Percentiles rank a stretch among this genome's conserved stretches.
Evolutionary conservation across 192 early-diverging fungal genomes (phyloP).

Genomic region (Backusella macrospora): DNA sequence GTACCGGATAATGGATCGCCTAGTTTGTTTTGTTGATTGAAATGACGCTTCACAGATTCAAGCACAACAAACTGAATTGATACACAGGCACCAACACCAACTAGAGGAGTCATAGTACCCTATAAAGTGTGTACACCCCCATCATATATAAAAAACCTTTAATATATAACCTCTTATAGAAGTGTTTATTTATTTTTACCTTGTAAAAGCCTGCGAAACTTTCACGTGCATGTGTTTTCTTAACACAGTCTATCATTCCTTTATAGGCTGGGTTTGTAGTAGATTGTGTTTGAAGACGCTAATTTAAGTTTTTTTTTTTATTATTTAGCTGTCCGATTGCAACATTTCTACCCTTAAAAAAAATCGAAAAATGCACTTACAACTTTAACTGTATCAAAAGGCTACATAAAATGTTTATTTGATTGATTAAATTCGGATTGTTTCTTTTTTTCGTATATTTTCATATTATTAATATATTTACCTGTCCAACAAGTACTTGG

Average conservation of each 20-base stretch:
- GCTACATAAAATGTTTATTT: conserved; percentile 40
- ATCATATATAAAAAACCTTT: not conserved
- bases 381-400: conserved; percentile 84
- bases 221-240: conserved; percentile 80
- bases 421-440: not conserved
- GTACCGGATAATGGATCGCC: conserved; percentile 59
- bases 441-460: not conserved
- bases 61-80: conserved; percentile 94
- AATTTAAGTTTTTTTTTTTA: not conserved
- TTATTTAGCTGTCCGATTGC: not conserved
- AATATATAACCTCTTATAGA: not conserved
- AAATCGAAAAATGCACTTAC: conserved; percentile 39
- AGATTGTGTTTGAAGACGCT: conserved; percentile 92
- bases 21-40: conserved; percentile 57
- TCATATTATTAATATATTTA: conserved; percentile 21
- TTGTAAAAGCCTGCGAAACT: conserved; percentile 87
- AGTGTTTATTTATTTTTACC: conserved; percentile 40
- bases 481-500: conserved; percentile 77
- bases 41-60: conserved; percentile 84
- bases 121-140: not conserved
- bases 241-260: conserved; percentile 86
- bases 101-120: conserved; percentile 90
- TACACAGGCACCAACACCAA: conserved; percentile 94
- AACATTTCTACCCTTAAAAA: conserved; percentile 4
- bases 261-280: conserved; percentile 64